A percentile compares a stretch with the other conserved stretches of the same genome.
Evolutionary conservation across 106 monocot species (phyloP).

Genomic region (Allium cepa): DNA sequence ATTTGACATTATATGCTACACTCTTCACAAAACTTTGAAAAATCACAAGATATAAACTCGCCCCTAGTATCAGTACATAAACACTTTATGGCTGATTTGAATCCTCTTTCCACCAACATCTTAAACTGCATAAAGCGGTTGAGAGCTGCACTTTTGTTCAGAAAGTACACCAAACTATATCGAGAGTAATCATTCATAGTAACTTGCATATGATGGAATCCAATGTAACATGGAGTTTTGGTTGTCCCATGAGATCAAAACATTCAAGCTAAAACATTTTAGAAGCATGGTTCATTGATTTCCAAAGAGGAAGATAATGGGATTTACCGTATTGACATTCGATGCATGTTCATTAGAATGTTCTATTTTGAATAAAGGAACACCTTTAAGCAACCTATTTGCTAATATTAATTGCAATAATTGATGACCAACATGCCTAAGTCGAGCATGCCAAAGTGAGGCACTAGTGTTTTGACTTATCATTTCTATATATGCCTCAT

Average conservation of each 20-base stretch:
- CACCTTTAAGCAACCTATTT: too few species aligned
- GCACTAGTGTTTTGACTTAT: too few species aligned
- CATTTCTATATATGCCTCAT: constrained; percentile 5
- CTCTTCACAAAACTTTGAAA: background rate
- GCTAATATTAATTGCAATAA: too few species aligned
- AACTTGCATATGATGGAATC: background rate
- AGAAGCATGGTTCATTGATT: background rate
- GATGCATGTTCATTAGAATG: background rate
- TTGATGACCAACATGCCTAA: too few species aligned
- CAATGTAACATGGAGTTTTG: background rate
- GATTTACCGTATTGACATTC: background rate
- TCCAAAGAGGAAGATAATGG: too few species aligned
- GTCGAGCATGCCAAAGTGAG: too few species aligned
- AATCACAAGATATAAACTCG: background rate
- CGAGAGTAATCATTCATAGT: background rate
- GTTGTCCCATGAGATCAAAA: background rate
- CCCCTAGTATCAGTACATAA: background rate
- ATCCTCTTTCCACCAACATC: too few species aligned
- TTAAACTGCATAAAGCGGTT: too few species aligned
- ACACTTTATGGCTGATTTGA: background rate
- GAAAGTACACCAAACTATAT: constrained; percentile 1
- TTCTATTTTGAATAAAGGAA: too few species aligned
- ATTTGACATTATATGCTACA: background rate
- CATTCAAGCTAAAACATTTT: too few species aligned
- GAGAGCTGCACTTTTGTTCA: too few species aligned